Conservation (phyloP, 78 protist genomes). For the slime mould (Dictyostelium discoideum) region dicty_2.7 NC_007089.4:3064501-3065000, state of each 20-base stretch:
- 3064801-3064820: neutral
- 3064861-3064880: neutral
- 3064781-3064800: neutral
- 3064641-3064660: conserved; percentile 36
- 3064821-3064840: neutral
- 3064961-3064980: conserved; percentile 25
- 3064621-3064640: conserved; percentile 39
- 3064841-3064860: neutral
- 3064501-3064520: neutral
- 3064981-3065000: conserved; percentile 11
- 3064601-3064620: conserved; percentile 55
- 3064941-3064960: conserved; percentile 9
- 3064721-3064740: neutral
- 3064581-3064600: conserved; percentile 28
- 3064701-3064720: conserved; percentile 14
- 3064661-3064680: conserved; percentile 12
- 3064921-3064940: conserved; percentile 51
- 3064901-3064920: neutral
- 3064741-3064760: neutral
- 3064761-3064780: neutral
- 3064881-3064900: neutral
- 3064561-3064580: neutral
- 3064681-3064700: neutral
- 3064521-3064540: neutral
- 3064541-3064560: neutral